Base-by-base conservation (phyloP, 2,329 filamentous ascomycete species). In the Colletotrichum salicis region DNA sequence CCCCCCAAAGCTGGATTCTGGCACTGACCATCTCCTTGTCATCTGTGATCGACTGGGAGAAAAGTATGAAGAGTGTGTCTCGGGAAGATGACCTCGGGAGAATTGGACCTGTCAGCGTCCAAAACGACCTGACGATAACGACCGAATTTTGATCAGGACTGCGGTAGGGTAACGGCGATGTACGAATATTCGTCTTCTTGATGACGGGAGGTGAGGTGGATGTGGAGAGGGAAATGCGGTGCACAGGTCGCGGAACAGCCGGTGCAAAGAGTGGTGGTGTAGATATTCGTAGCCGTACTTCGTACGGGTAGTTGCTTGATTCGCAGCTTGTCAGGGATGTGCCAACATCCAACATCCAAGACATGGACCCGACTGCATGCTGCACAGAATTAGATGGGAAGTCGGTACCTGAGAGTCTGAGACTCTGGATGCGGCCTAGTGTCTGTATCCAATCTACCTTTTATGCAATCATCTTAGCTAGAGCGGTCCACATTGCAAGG, bases 371-470 rank as follows among this genome's bases (percentile, higher is more conserved):
- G 8, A 22, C 41, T 48, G 41, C 41, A 48, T 48, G 19, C 41
- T 22, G 41, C 41, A 48, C 8, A n/a, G 41, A 48, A 48, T n/a
- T 48, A 22, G 41, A 22, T 48, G 41, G 41, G 41, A 22, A 48
- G 41, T n/a, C 41, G 41, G 41, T 48, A 22, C 41, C 41, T 48
- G 33, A 15, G 61, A 33, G 27, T 11, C 54, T 69, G 19, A 15
- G 61, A 33, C 33, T 11, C 41, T 69, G 19, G 11, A 45, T 59
- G n/a, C 12, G 41, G 63, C 29, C 19, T 67, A 56, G 63, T 27
- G 51, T n/a, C 35, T 67, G 56, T 64, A 70, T 56, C 48, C 67
- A 70, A 67, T 60, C 56, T 51, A 59, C 33, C 15, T 24, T 66
- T 48, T 70, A 66, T 70, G 67, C 67, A 59, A 37, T 51, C 56